Percentiles rank a stretch among this genome's conserved stretches.
phyloP scores from a whole-genome alignment of 2,329 filamentous ascomycete genomes.

The Alternaria longipes region DNA sequence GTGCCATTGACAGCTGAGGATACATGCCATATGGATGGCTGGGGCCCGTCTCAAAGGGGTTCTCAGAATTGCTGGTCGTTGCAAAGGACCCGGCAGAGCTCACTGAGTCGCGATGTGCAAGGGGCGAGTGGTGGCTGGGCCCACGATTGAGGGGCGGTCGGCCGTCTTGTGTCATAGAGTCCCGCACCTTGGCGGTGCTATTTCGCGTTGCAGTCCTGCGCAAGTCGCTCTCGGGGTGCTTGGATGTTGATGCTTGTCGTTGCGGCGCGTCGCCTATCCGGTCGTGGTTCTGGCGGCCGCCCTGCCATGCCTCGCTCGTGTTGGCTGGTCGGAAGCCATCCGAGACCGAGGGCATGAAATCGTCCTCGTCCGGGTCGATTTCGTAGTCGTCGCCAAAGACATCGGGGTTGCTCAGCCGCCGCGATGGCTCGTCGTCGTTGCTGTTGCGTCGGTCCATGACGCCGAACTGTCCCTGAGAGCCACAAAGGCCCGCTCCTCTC shows the following conservation, averaged over 20 bases:
- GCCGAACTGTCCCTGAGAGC: slow-evolving; percentile 42
- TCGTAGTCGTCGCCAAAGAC: slow-evolving; percentile 62
- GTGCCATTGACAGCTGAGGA: slow-evolving; percentile 68
- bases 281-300: slow-evolving; percentile 38
- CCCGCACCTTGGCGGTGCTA: slow-evolving; percentile 48
- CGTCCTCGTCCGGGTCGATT: slow-evolving; percentile 51
- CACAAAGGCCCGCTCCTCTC: slow-evolving; percentile 37
- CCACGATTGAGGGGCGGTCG: slow-evolving; percentile 33
- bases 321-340: slow-evolving; percentile 57
- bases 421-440: slow-evolving; percentile 41
- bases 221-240: slow-evolving; percentile 35
- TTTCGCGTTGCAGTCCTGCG: slow-evolving; percentile 48
- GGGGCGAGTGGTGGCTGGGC: slow-evolving; percentile 36
- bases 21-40: slow-evolving; percentile 90
- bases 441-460: slow-evolving; percentile 52
- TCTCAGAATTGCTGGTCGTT: slow-evolving; percentile 60
- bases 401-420: slow-evolving; percentile 49
- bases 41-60: slow-evolving; percentile 76
- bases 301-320: slow-evolving; percentile 27
- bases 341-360: slow-evolving; percentile 55
- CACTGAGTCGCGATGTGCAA: slow-evolving; percentile 49
- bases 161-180: slow-evolving; percentile 33
- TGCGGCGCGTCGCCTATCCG: slow-evolving; percentile 32
- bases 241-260: slow-evolving; percentile 34
- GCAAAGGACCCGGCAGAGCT: slow-evolving; percentile 55